These are phyloP conservation scores for Phytophthora palmivora DNA, from an alignment of 352 stramenopile species.

Conservation along the genomic window DNA sequence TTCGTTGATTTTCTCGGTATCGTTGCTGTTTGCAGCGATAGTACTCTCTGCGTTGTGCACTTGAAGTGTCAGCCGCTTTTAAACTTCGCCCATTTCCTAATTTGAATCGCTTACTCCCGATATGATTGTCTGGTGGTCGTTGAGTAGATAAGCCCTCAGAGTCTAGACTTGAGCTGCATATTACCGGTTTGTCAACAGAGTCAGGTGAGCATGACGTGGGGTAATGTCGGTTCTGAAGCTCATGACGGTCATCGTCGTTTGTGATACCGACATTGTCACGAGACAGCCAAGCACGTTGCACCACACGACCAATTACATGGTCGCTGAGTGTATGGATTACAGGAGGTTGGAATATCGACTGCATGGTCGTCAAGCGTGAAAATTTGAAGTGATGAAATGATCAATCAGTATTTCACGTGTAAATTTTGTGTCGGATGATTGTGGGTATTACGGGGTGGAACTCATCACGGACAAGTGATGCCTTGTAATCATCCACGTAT, in stretches of 20 bases:
- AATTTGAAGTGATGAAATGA: not conserved
- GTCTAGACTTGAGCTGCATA: not conserved
- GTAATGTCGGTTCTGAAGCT: not conserved
- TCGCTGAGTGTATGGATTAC: not conserved
- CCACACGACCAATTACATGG: not conserved
- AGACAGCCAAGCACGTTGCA: not conserved
- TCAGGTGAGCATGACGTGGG: not conserved
- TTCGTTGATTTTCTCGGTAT: slow-evolving; percentile 1
- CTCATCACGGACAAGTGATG: not conserved
- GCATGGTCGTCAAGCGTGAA: not conserved
- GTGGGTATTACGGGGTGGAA: not conserved
- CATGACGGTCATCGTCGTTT: not conserved
- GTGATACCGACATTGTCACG: not conserved
- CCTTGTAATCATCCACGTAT: too few species aligned
- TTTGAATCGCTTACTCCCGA: not conserved
- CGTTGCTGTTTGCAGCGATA: not conserved
- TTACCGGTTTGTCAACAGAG: not conserved
- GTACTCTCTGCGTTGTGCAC: not conserved
- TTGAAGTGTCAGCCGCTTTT: not conserved
- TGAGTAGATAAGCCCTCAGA: not conserved
- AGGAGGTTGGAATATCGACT: not conserved
- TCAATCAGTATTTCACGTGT: too few species aligned
- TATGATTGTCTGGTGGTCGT: not conserved
- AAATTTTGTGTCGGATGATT: not conserved
- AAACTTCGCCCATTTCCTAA: not conserved